A percentile compares a stretch with the other conserved stretches of the same genome.
These are phyloP conservation scores for Sporopachydermia lactativora DNA, from an alignment of 805 yeast species.

Conservation along the genomic window DNA sequence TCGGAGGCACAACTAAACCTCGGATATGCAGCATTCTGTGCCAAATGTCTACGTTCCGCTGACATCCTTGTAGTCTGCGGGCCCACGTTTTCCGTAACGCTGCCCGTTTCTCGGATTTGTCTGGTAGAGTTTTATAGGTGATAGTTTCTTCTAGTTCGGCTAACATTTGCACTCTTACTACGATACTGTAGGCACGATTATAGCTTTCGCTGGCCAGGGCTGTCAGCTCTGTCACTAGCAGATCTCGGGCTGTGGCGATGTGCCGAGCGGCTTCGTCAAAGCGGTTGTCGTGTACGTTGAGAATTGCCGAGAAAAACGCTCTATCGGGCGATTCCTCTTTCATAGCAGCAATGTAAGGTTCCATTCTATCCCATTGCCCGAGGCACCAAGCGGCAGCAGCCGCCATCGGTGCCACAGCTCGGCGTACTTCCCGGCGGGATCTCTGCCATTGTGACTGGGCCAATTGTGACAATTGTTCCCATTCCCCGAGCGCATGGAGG, in stretches of 20 bases:
- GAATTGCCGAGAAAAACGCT: slow-evolving; percentile 86
- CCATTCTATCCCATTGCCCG: slow-evolving; percentile 95
- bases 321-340: slow-evolving; percentile 86
- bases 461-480: slow-evolving; percentile 82
- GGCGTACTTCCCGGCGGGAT: slow-evolving; percentile 55
- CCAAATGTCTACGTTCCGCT: slow-evolving; percentile 98
- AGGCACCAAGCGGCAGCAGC: slow-evolving; percentile 99
- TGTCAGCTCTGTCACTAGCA: slow-evolving; percentile 83
- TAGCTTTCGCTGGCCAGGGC: slow-evolving; percentile 93
- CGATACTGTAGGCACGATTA: slow-evolving; percentile 92
- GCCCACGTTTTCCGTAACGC: slow-evolving; percentile 89
- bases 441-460: slow-evolving; percentile 78
- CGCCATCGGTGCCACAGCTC: slow-evolving; percentile 90
- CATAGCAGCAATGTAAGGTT: slow-evolving; percentile 79
- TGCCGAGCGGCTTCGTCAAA: slow-evolving; percentile 70
- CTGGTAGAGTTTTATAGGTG: slow-evolving; percentile 73
- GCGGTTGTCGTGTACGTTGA: slow-evolving; percentile 73
- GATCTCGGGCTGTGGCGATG: slow-evolving; percentile 73
- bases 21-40: slow-evolving; percentile 88
- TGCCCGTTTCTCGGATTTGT: slow-evolving; percentile 63
- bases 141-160: slow-evolving; percentile 95
- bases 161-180: slow-evolving; percentile 92
- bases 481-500: slow-evolving; percentile 95
- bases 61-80: slow-evolving; percentile 83
- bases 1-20: slow-evolving; percentile 85